Evolutionary conservation across 768 basidiomycete species (phyloP).

Genomic region (Lactarius tabidus): DNA sequence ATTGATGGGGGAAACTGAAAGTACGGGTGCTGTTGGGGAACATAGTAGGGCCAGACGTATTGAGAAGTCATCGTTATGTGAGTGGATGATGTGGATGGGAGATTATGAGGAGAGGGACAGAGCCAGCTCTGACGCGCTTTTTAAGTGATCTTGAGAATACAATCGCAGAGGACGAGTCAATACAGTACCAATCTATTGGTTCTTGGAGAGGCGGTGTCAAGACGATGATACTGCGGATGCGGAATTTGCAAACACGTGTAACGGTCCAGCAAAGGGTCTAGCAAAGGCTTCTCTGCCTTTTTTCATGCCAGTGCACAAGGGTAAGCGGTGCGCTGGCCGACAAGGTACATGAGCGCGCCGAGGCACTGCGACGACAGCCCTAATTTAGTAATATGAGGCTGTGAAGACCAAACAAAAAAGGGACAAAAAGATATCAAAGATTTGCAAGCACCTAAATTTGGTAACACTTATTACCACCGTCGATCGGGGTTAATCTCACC

Average conservation of each 20-base stretch:
- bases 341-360: not conserved
- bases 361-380: not conserved
- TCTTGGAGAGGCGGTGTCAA: constrained; percentile 6
- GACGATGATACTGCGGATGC: not conserved
- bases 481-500: not conserved
- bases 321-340: constrained; percentile 8
- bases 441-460: not conserved
- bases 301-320: not conserved
- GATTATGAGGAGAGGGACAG: not conserved
- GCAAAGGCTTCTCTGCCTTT: not conserved
- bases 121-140: not conserved
- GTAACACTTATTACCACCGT: not conserved
- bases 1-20: constrained; percentile 17
- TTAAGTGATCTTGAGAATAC: not conserved
- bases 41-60: constrained; percentile 21
- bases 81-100: not conserved
- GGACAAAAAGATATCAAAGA: not conserved
- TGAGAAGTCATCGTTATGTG: constrained; percentile 9
- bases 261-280: not conserved
- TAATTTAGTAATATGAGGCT: not conserved
- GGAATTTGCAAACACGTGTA: constrained; percentile 13
- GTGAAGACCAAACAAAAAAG: not conserved
- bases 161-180: constrained; percentile 14
- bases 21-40: constrained; percentile 19
- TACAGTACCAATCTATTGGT: not conserved